Conservation (phyloP, 2,329 filamentous ascomycete species). For the Neonectria coccinea region DNA sequence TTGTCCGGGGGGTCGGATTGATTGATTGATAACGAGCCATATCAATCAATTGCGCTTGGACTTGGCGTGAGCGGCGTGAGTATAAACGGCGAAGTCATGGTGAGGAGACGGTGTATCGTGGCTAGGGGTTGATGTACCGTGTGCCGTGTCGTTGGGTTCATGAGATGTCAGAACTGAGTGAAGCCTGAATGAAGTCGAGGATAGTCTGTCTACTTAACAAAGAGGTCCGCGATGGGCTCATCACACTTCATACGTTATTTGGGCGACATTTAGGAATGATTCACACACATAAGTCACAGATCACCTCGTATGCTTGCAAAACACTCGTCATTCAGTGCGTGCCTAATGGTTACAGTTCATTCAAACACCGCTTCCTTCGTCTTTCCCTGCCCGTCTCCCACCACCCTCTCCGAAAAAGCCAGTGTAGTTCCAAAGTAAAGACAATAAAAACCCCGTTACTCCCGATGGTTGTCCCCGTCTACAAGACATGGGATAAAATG, state of each 20-base stretch:
- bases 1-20: neutral
- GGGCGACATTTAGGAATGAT: neutral
- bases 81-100: neutral
- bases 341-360: slow-evolving; percentile 31
- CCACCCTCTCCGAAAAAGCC: slow-evolving; percentile 2
- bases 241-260: neutral
- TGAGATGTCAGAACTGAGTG: too few species aligned
- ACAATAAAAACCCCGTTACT: slow-evolving; percentile 43
- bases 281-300: neutral
- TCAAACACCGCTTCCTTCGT: slow-evolving; percentile 29
- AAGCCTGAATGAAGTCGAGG: neutral
- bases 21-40: slow-evolving; percentile 8
- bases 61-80: neutral
- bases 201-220: neutral
- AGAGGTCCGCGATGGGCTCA: neutral
- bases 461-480: slow-evolving; percentile 36
- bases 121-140: neutral
- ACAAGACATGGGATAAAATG: slow-evolving; percentile 29
- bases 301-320: neutral
- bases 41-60: neutral
- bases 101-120: neutral
- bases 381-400: slow-evolving; percentile 15
- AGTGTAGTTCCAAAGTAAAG: slow-evolving; percentile 30
- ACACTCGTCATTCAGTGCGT: slow-evolving; percentile 32
- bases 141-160: neutral